These are phyloP conservation scores for Phytopythium litorale DNA, from an alignment of 352 stramenopile genomes.

Conservation along the genomic window DNA sequence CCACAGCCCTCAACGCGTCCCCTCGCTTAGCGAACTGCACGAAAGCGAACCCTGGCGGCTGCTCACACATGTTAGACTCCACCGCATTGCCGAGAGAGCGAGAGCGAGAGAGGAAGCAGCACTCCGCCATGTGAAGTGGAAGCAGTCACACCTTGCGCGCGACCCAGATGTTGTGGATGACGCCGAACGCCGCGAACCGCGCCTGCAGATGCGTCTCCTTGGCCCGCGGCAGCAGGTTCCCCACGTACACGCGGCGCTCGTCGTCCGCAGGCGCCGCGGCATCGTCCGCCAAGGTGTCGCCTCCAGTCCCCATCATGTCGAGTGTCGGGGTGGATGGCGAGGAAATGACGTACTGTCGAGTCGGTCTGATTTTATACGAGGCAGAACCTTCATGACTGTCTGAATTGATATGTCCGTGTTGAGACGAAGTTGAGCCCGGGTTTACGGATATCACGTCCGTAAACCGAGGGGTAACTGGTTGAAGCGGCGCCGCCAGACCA, in stretches of 20 bases:
- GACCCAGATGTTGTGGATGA: conserved; percentile 72
- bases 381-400: not conserved
- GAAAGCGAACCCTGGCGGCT: conserved; percentile 83
- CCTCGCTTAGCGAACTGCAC: conserved; percentile 49
- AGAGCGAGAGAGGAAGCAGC: not conserved
- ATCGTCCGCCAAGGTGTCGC: conserved; percentile 3
- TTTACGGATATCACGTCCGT: not conserved
- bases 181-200: conserved; percentile 58
- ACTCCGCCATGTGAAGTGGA: not conserved
- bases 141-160: conserved; percentile 46
- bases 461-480: not conserved
- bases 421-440: not conserved
- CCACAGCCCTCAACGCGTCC: conserved; percentile 43
- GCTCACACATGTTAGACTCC: conserved; percentile 7
- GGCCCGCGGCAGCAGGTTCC: conserved; percentile 64
- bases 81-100: too few relatives aligned
- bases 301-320: not conserved
- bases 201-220: conserved; percentile 64
- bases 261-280: conserved; percentile 18
- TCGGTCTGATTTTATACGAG: not conserved
- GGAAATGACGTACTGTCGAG: not conserved
- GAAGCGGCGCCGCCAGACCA: not conserved
- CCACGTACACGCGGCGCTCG: conserved; percentile 64
- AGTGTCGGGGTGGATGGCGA: not conserved
- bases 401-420: not conserved